A percentile compares a stretch with the other conserved stretches of the same genome.
Conservation (phyloP, 2,329 filamentous ascomycete species). For the Tolypocladium nubicola region DNA sequence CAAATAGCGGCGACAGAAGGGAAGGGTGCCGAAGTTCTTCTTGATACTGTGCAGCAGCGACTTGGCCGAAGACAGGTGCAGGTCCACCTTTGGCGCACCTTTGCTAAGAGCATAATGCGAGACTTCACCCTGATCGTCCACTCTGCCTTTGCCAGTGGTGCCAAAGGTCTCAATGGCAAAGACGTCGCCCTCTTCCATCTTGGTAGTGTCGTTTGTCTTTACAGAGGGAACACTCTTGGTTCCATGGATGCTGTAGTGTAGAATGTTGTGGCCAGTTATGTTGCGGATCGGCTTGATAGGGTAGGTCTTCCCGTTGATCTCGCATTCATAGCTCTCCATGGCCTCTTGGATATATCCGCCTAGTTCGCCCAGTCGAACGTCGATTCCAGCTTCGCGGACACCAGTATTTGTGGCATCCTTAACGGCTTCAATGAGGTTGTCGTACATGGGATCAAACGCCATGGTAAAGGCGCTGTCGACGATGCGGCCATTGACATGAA, state of each 20-base stretch:
- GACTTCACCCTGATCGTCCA: constrained; percentile 81
- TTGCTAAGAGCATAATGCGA: constrained; percentile 75
- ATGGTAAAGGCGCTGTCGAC: constrained; percentile 75
- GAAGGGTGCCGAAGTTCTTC: constrained; percentile 90
- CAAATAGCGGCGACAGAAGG: constrained; percentile 82
- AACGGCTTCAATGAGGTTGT: constrained; percentile 63
- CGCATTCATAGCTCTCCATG: constrained; percentile 88
- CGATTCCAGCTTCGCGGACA: constrained; percentile 75
- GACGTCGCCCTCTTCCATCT: constrained; percentile 95
- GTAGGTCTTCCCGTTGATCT: constrained; percentile 67
- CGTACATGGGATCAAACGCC: constrained; percentile 63
- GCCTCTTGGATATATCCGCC: constrained; percentile 79
- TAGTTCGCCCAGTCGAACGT: constrained; percentile 79
- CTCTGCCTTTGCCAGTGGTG: constrained; percentile 81
- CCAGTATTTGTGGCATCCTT: constrained; percentile 76
- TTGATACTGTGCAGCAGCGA: constrained; percentile 79
- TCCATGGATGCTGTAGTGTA: constrained; percentile 83
- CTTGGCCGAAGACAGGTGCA: constrained; percentile 74
- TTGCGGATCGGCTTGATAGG: constrained; percentile 80
- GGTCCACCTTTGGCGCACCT: constrained; percentile 63
- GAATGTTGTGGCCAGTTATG: constrained; percentile 81
- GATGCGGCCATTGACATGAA: constrained; percentile 70
- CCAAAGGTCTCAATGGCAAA: constrained; percentile 97
- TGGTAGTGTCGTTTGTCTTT: constrained; percentile 75
- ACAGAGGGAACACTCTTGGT: constrained; percentile 91